Evolutionary conservation across 2,329 filamentous ascomycete genomes (phyloP).

Genomic region (Grosmannia huntii): DNA sequence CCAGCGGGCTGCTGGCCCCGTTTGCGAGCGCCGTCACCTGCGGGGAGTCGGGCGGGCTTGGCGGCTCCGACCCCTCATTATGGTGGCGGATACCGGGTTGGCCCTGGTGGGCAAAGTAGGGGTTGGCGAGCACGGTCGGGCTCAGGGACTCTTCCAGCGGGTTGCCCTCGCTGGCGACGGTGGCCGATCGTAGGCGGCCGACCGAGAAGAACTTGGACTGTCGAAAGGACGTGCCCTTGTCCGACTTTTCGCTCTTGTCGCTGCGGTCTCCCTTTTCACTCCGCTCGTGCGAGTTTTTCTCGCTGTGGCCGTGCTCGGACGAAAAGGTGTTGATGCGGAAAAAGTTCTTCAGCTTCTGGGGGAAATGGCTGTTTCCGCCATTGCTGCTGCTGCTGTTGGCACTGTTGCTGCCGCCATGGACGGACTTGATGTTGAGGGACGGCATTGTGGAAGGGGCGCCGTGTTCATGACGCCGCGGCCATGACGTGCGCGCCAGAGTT

Average conservation of each 20-base stretch:
- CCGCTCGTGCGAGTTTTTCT: conserved; percentile 1
- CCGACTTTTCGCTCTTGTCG: not conserved
- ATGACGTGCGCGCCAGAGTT: conserved; percentile 13
- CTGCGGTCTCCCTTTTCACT: not conserved
- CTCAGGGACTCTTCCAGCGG: conserved; percentile 78
- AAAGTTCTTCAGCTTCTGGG: conserved; percentile 57
- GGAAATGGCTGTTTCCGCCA: conserved; percentile 46
- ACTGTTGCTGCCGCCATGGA: conserved; percentile 26
- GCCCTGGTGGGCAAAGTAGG: conserved; percentile 94
- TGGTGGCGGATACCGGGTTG: conserved; percentile 87
- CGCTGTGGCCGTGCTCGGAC: conserved; percentile 14
- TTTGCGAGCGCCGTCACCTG: conserved; percentile 58
- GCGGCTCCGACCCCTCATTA: conserved; percentile 85
- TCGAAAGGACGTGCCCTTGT: conserved; percentile 52
- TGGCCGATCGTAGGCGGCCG: conserved; percentile 76
- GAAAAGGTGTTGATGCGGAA: conserved; percentile 45
- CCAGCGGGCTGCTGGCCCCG: conserved; percentile 18
- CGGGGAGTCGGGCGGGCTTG: conserved; percentile 84
- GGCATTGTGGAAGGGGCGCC: conserved; percentile 13
- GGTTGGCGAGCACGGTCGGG: conserved; percentile 88
- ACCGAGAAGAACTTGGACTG: conserved; percentile 86
- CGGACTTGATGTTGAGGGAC: conserved; percentile 33
- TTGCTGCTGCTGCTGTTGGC: conserved; percentile 32
- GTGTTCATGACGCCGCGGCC: conserved; percentile 14
- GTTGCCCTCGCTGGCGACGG: conserved; percentile 86